phyloP scores from a whole-genome alignment of 805 yeast genomes.

The Kodamaea hsintzibuensis region DNA sequence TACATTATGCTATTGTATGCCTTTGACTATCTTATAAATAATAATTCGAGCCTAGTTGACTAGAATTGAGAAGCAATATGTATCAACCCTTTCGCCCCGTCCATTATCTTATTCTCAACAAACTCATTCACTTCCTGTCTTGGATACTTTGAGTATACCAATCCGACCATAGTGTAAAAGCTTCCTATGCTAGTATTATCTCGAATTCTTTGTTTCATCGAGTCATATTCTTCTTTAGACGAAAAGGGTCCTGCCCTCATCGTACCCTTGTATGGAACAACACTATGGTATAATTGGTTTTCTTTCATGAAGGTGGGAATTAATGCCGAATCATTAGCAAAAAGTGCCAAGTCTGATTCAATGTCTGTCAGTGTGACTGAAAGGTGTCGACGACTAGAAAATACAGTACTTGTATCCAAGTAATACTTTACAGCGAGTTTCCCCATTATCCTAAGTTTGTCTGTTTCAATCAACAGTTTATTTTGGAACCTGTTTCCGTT shows the following conservation, averaged over 20 bases:
- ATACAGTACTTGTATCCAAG: constrained; percentile 26
- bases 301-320: constrained; percentile 34
- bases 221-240: constrained; percentile 11
- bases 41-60: no score
- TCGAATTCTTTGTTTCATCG: constrained; percentile 14
- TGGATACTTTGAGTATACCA: constrained; percentile 31
- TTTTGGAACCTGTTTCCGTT: background rate
- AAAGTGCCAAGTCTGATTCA: constrained; percentile 21
- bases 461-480: constrained; percentile 11
- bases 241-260: constrained; percentile 20
- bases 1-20: background rate
- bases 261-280: constrained; percentile 35
- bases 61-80: constrained; percentile 16
- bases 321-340: constrained; percentile 19
- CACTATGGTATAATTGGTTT: constrained; percentile 24
- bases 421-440: constrained; percentile 22
- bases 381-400: constrained; percentile 29
- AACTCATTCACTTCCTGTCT: constrained; percentile 16
- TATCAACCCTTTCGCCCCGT: constrained; percentile 34
- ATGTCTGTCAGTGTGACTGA: constrained; percentile 31
- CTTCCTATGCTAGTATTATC: constrained; percentile 33
- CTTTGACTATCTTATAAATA: no score
- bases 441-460: constrained; percentile 31
- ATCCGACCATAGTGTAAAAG: constrained; percentile 40
- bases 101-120: constrained; percentile 24